Conservation (phyloP, 345 rosid genomes). For the Sonneratia alba region DNA sequence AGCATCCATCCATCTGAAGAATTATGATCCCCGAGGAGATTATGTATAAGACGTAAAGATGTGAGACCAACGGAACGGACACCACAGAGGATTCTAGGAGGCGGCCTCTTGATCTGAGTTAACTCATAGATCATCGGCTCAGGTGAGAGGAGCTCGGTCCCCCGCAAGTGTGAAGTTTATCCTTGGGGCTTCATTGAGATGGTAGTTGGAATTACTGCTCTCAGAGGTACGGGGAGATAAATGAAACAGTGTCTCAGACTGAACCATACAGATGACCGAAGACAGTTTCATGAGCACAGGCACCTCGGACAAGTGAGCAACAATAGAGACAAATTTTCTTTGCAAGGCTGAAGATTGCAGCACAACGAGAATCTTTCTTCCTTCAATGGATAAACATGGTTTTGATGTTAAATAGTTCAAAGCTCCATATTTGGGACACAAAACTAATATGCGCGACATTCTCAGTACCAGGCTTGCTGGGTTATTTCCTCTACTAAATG, state of each 20-base stretch:
- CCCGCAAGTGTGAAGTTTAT: no score
- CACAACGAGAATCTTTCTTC: not conserved
- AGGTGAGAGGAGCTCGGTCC: not conserved
- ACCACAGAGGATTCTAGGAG: no score
- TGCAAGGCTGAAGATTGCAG: not conserved
- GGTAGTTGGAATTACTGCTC: not conserved
- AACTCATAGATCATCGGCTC: no score
- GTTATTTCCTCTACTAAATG: constrained; percentile 4
- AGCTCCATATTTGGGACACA: not conserved
- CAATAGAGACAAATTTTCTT: not conserved
- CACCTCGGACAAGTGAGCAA: not conserved
- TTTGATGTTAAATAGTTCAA: not conserved
- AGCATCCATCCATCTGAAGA: not conserved
- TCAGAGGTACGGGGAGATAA: not conserved
- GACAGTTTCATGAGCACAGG: not conserved
- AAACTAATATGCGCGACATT: not conserved
- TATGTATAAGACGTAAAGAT: not conserved
- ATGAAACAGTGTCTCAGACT: not conserved
- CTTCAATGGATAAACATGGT: not conserved
- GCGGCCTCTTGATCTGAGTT: no score
- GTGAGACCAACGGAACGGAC: no score
- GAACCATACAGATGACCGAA: not conserved
- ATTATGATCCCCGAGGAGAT: not conserved
- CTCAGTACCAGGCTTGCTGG: not conserved
- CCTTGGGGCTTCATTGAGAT: not conserved